A percentile compares a stretch with the other conserved stretches of the same genome.
Evolutionary conservation across 164 flowering plant species (phyloP).

Genomic region (Buxus sempervirens): DNA sequence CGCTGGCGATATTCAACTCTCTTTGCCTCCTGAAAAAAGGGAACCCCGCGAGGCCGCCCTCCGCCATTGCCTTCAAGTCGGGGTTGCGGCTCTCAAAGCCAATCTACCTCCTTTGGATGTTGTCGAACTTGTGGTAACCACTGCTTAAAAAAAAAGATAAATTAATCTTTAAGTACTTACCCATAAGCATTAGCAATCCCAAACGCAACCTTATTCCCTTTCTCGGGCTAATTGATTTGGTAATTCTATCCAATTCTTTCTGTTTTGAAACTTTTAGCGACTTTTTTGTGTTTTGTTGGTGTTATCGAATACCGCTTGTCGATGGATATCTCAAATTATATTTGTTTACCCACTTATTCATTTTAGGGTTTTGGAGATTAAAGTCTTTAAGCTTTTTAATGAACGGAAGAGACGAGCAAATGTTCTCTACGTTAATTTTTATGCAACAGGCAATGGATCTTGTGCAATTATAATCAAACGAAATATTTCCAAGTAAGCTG

Average conservation of each 20-base stretch:
- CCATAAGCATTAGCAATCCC: no score
- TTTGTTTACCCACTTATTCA: not conserved
- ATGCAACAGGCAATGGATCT: no score
- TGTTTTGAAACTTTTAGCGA: not conserved
- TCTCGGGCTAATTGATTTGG: not conserved
- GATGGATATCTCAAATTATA: not conserved
- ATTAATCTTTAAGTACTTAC: no score
- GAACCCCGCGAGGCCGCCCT: constrained; percentile 65
- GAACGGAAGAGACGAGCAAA: no score
- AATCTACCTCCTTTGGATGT: constrained; percentile 58
- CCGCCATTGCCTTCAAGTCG: constrained; percentile 68
- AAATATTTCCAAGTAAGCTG: no score
- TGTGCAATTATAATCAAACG: no score
- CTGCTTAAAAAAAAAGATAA: no score
- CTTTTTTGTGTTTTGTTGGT: not conserved
- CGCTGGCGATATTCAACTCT: constrained; percentile 78
- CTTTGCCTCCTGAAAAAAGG: constrained; percentile 55
- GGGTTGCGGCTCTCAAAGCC: constrained; percentile 71
- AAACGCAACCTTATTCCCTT: no score
- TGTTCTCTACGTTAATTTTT: no score
- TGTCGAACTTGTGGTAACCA: constrained; percentile 89
- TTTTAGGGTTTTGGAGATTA: not conserved
- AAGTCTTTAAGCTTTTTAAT: no score
- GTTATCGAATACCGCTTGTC: not conserved
- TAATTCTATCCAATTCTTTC: not conserved